Conservation (phyloP, 2,329 filamentous ascomycete genomes). For the Xylariaceae sp. region DNA sequence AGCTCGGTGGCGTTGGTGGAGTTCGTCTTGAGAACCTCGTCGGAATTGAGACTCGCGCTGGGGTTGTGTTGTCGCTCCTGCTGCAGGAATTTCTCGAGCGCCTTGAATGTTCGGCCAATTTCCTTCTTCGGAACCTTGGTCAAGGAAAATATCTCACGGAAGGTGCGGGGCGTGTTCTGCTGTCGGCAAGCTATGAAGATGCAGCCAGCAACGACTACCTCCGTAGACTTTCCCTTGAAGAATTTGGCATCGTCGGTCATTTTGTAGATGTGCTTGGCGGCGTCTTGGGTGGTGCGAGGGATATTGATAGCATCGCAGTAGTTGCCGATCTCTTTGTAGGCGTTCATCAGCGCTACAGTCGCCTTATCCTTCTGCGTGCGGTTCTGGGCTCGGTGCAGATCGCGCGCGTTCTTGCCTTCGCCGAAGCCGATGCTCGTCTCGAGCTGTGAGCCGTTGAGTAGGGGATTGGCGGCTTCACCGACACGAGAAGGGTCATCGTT, state of each 20-base stretch:
- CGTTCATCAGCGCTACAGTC: conserved; percentile 75
- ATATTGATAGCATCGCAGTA: conserved; percentile 84
- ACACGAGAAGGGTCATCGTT: conserved; percentile 98
- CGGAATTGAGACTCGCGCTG: conserved; percentile 45
- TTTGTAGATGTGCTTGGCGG: conserved; percentile 94
- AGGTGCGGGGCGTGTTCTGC: conserved; percentile 79
- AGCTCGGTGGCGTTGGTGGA: conserved; percentile 80
- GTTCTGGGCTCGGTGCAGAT: conserved; percentile 67
- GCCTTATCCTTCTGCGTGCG: conserved; percentile 77
- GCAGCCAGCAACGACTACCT: conserved; percentile 90
- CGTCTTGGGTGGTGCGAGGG: conserved; percentile 76
- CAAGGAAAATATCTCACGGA: conserved; percentile 88
- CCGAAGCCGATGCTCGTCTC: conserved; percentile 84
- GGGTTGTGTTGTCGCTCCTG: conserved; percentile 56
- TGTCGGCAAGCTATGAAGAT: conserved; percentile 98
- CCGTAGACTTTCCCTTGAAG: conserved; percentile 92
- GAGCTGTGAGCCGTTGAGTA: conserved; percentile 85
- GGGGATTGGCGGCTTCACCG: conserved; percentile 84
- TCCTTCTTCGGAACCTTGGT: conserved; percentile 97
- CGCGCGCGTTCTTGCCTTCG: conserved; percentile 61
- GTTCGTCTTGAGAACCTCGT: conserved; percentile 48
- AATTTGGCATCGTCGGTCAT: conserved; percentile 86
- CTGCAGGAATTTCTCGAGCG: conserved; percentile 81
- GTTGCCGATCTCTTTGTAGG: conserved; percentile 84
- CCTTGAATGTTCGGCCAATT: conserved; percentile 93